phyloP scores from a whole-genome alignment of 306 rosid genomes.

The Trifolium fragiferum region DNA sequence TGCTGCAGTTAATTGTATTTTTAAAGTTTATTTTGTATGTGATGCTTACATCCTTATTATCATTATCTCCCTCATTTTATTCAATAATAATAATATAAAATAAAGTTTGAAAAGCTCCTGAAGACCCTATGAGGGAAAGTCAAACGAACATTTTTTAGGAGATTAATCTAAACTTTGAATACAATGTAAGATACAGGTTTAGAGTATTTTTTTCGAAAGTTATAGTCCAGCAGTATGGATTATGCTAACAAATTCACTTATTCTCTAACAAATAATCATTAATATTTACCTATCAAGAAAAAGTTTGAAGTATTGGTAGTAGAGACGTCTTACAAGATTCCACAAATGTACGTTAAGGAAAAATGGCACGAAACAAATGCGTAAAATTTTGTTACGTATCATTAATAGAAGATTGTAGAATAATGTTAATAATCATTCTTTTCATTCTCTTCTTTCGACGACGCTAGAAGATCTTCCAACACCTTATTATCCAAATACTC shows the following conservation, averaged over 20 bases:
- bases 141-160: not conserved
- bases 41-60: not conserved
- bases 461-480: conserved; percentile 51
- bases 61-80: not conserved
- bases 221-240: not conserved
- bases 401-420: not conserved
- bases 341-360: not conserved
- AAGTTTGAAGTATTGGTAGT: not conserved
- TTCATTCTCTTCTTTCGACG: conserved; percentile 12
- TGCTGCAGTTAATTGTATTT: too few species aligned
- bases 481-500: conserved; percentile 50
- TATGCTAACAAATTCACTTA: not conserved
- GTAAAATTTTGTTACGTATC: not conserved
- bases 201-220: not conserved
- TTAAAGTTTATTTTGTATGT: not conserved
- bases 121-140: not conserved
- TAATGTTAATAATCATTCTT: not conserved
- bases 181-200: not conserved
- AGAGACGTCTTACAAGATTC: not conserved
- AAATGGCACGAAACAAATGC: not conserved
- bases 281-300: too few species aligned
- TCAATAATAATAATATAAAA: not conserved
- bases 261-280: not conserved
- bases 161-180: not conserved
- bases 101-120: not conserved